A percentile compares a stretch with the other conserved stretches of the same genome.
Conservation (phyloP, 768 basidiomycete species). For the Hygrophorus pudorinus region DNA sequence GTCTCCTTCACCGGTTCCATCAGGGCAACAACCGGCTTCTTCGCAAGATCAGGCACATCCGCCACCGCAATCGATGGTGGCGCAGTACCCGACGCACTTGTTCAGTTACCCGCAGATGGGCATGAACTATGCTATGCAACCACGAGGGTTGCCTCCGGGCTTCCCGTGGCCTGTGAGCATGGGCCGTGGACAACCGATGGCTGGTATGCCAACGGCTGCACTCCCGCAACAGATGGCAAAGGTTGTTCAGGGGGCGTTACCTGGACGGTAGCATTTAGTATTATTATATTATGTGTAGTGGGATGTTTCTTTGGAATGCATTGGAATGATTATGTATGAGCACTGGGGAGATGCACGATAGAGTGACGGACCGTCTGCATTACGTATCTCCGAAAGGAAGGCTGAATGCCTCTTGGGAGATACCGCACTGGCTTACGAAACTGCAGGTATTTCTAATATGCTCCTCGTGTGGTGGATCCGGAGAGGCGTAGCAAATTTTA, state of each 20-base stretch:
- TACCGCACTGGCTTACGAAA: too few relatives aligned
- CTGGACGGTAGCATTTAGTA: neutral
- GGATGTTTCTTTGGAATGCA: neutral
- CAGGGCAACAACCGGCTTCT: slow-evolving; percentile 11
- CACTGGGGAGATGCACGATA: too few relatives aligned
- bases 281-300: neutral
- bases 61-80: slow-evolving; percentile 7
- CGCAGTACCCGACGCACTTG: slow-evolving; percentile 5
- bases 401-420: too few relatives aligned
- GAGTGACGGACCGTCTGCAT: too few relatives aligned
- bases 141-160: neutral
- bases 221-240: neutral
- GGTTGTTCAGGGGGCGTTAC: neutral
- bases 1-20: slow-evolving; percentile 7
- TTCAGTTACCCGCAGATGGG: slow-evolving; percentile 5
- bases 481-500: too few relatives aligned
- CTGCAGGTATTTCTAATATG: too few relatives aligned
- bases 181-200: slow-evolving; percentile 4
- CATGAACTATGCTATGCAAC: slow-evolving; percentile 5
- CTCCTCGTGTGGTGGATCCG: too few relatives aligned
- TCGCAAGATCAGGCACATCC: slow-evolving; percentile 10
- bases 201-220: slow-evolving; percentile 2
- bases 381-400: too few relatives aligned
- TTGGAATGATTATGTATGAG: neutral
- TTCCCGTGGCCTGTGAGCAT: slow-evolving; percentile 4